Base-by-base conservation (phyloP, 2,329 filamentous ascomycete genomes). In the Apiospora phragmitis region DNA sequence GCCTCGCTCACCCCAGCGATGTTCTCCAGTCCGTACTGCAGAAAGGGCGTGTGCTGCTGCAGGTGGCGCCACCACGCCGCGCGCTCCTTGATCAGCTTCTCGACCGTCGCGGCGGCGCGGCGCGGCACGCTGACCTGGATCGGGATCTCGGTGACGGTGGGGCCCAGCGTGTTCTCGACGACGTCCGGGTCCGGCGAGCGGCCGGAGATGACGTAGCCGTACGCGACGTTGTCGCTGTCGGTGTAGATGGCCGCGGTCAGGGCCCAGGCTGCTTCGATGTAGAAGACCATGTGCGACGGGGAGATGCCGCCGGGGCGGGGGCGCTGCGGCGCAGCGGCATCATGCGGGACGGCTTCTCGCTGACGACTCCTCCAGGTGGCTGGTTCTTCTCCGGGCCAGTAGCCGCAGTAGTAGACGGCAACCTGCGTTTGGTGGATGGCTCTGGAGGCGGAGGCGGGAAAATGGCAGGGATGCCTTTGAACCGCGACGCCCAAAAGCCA, bases 211-310 rank as follows among this genome's bases (percentile, higher is more conserved):
- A 73, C 69, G 24, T 42, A 45, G 3, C 72, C 72, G 29, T 65
- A 73, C 35, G 68, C 71, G 18, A 73, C 49, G 35, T 43, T 72
- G 12, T 70, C 70, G 38, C 49, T 68, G 26, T 59, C 35, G 11
- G 70, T 24, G 59, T 72, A 73, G 2, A 67, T 67, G n/a, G 67
- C 38, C 42, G 65, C 42, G 32, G 72, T 73, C 69, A 73, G 51
- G 43, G 68, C 72, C 72, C 72, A 73, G 38, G 72, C 72, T 35
- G 68, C 65, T 41, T 73, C 72, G 12, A 69, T 65, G 55, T 55
- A 73, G 24, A 55, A 72, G 9, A 70, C 69, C 18, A 72, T 8
- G 26, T 69, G 69, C 8, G 51, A 47, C 18, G 26, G 59, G 29
- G 70, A 49, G 24, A 72, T 69, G 51, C 21, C 43, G 38, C 38